Conservation (phyloP, 257 asterid genomes). For the Solanum peruvianum region DNA sequence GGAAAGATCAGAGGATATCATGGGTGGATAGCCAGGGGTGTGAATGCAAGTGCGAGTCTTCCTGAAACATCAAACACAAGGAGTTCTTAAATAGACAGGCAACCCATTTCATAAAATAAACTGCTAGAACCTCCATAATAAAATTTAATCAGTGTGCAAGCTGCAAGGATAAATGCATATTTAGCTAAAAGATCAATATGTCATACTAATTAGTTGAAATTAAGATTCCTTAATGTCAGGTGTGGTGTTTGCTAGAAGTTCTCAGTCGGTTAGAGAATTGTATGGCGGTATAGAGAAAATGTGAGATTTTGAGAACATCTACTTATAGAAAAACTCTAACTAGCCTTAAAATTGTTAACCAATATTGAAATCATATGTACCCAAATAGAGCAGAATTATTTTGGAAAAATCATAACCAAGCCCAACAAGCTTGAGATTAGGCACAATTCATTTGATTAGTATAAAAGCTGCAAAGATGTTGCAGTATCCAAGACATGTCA, state of each 20-base stretch:
- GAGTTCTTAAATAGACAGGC: background rate
- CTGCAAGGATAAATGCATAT: background rate
- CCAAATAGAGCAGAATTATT: background rate
- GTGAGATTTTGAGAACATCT: background rate
- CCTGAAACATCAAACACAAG: constrained; percentile 37
- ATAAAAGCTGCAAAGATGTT: background rate
- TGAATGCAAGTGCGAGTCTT: constrained; percentile 95
- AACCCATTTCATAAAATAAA: background rate
- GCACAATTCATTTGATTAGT: background rate
- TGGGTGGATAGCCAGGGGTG: constrained; percentile 92
- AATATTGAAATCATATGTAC: background rate
- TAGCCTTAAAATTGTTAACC: background rate
- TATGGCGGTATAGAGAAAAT: background rate
- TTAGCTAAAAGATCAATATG: background rate
- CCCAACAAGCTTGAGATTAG: background rate
- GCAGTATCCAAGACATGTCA: background rate
- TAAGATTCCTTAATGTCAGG: background rate
- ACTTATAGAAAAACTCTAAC: background rate
- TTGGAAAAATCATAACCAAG: background rate
- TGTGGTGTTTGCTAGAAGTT: background rate
- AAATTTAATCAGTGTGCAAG: background rate
- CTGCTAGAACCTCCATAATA: background rate
- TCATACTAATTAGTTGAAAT: background rate
- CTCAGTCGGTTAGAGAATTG: background rate
- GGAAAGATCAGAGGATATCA: constrained; percentile 76